Conservation (phyloP, 768 basidiomycete genomes). For the Russula dissimulans region DNA sequence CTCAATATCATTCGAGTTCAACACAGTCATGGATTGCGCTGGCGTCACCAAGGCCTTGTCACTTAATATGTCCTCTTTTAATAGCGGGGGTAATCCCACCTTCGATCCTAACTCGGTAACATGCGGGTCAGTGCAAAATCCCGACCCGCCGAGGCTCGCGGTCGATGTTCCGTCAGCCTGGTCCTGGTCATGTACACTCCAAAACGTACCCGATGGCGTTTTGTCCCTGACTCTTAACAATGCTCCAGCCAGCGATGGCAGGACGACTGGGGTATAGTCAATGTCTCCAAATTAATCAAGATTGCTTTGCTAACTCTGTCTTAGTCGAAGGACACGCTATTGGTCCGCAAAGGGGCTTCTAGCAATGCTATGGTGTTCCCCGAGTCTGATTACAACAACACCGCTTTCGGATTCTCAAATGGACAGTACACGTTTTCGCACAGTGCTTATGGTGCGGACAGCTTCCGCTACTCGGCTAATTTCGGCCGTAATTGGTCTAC, state of each 20-base stretch:
- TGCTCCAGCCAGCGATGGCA: slow-evolving; percentile 34
- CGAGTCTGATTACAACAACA: slow-evolving; percentile 62
- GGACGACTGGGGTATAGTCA: slow-evolving; percentile 45
- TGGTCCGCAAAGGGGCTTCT: slow-evolving; percentile 69
- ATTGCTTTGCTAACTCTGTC: neutral
- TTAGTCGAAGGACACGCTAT: slow-evolving; percentile 62
- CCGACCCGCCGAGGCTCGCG: slow-evolving; percentile 40
- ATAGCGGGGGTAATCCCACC: slow-evolving; percentile 46
- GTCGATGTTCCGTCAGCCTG: slow-evolving; percentile 52
- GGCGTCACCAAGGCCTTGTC: slow-evolving; percentile 54
- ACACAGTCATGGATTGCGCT: slow-evolving; percentile 61
- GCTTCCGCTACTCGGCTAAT: slow-evolving; percentile 79
- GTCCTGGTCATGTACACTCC: slow-evolving; percentile 67
- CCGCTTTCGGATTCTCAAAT: slow-evolving; percentile 45
- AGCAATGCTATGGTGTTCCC: slow-evolving; percentile 86
- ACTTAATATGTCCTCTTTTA: slow-evolving; percentile 63
- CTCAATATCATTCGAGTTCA: slow-evolving; percentile 73
- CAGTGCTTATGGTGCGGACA: slow-evolving; percentile 77
- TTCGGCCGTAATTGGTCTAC: slow-evolving; percentile 78
- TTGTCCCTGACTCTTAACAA: slow-evolving; percentile 61
- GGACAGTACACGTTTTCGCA: slow-evolving; percentile 73
- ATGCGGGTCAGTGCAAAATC: slow-evolving; percentile 43
- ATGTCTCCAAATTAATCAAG: neutral
- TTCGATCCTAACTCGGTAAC: slow-evolving; percentile 34
- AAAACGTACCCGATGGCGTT: slow-evolving; percentile 74